A percentile compares a stretch with the other conserved stretches of the same genome.
These are phyloP conservation scores for Meira nashicola DNA, from an alignment of 1,284 basidiomycete genomes.

Conservation along the genomic window DNA sequence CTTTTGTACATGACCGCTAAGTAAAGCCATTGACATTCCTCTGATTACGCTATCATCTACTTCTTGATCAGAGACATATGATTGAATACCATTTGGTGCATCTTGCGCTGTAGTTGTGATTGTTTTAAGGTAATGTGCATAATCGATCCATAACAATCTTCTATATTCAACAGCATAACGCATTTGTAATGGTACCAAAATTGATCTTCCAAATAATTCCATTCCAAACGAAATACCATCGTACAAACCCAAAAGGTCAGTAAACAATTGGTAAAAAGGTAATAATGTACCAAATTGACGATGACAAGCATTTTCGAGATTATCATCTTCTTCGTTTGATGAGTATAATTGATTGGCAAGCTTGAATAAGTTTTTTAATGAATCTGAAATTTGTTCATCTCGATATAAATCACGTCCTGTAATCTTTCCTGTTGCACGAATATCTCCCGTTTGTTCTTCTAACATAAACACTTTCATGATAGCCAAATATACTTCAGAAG, in stretches of 20 bases:
- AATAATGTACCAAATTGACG: slow-evolving; percentile 2
- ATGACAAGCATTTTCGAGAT: not conserved
- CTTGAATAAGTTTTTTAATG: slow-evolving; percentile 20
- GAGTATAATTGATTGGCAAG: slow-evolving; percentile 17
- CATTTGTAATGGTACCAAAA: slow-evolving; percentile 62
- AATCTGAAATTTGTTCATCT: slow-evolving; percentile 61
- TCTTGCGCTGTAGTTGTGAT: slow-evolving; percentile 19
- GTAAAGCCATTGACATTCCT: slow-evolving; percentile 5
- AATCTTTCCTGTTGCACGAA: slow-evolving; percentile 22
- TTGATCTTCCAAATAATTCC: slow-evolving; percentile 66
- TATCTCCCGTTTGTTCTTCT: slow-evolving; percentile 51
- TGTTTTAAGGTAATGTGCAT: slow-evolving; percentile 57
- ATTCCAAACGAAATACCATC: slow-evolving; percentile 85
- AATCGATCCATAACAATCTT: slow-evolving; percentile 77
- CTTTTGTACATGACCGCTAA: slow-evolving; percentile 2
- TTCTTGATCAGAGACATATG: not conserved
- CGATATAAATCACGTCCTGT: slow-evolving; percentile 65
- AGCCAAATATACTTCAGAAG: slow-evolving; percentile 58
- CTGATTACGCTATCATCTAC: not conserved
- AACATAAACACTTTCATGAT: slow-evolving; percentile 95
- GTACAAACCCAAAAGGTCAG: slow-evolving; percentile 82
- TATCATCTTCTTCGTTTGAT: not conserved
- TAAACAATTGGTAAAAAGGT: slow-evolving; percentile 76
- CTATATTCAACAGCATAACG: slow-evolving; percentile 71
- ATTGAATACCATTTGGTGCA: not conserved